Percentiles rank a stretch among this genome's conserved stretches.
Evolutionary conservation across 2,329 filamentous ascomycete genomes (phyloP).

Genomic region (Talaromyces atroroseus): DNA sequence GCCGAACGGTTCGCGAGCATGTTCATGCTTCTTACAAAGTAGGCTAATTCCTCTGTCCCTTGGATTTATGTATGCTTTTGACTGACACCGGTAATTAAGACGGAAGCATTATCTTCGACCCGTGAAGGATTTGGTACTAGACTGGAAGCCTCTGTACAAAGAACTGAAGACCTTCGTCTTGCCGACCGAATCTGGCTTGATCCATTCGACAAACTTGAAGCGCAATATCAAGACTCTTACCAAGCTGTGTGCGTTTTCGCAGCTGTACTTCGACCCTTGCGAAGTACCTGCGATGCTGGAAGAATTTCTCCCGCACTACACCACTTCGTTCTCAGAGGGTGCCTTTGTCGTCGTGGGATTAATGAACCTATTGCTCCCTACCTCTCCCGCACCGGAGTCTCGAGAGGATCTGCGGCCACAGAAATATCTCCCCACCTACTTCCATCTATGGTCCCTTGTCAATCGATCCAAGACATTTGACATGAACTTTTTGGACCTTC

Average conservation of each 20-base stretch:
- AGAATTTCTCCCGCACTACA: constrained; percentile 81
- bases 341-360: constrained; percentile 89
- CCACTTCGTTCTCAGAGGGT: constrained; percentile 83
- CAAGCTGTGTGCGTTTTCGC: constrained; percentile 84
- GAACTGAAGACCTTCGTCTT: constrained; percentile 88
- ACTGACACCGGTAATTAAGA: constrained; percentile 41
- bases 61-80: neutral
- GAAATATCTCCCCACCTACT: constrained; percentile 85
- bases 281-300: constrained; percentile 78
- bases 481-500: constrained; percentile 78
- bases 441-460: constrained; percentile 92
- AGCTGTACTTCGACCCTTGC: constrained; percentile 85
- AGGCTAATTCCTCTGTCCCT: constrained; percentile 14
- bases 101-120: constrained; percentile 94
- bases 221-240: constrained; percentile 68
- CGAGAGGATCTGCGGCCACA: constrained; percentile 75
- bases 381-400: constrained; percentile 63
- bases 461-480: constrained; percentile 85
- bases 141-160: constrained; percentile 90
- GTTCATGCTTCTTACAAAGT: constrained; percentile 95
- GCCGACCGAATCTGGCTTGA: constrained; percentile 68
- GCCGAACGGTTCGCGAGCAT: constrained; percentile 92
- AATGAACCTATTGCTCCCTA: constrained; percentile 83
- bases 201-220: constrained; percentile 58
- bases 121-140: constrained; percentile 79